Evolutionary conservation across 495 filamentous ascomycete species (phyloP).

Genomic region (Sabuloglossum arenarium): DNA sequence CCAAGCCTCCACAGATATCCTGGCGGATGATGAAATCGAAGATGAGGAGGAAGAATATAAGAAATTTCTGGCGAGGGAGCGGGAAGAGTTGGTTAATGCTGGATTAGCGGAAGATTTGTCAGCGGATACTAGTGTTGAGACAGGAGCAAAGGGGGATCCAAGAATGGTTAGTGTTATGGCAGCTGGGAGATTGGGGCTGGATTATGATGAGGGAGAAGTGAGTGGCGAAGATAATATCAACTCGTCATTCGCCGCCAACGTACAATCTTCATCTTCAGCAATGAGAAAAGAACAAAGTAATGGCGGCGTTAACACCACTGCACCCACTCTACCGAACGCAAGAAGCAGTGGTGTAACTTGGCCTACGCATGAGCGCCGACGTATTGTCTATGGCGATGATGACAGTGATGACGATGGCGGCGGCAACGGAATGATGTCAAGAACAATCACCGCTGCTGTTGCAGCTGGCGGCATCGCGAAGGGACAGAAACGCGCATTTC

Average conservation of each 20-base stretch:
- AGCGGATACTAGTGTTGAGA: not conserved
- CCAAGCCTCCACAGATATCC: not conserved
- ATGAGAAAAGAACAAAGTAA: too few species aligned
- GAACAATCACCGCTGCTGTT: not conserved
- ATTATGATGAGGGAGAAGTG: not conserved
- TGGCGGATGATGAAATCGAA: not conserved
- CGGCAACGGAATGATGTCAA: not conserved
- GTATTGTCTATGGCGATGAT: constrained; percentile 1
- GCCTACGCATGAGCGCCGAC: not conserved
- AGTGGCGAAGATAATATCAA: not conserved
- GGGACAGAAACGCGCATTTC: constrained; percentile 1
- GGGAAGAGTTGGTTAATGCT: not conserved
- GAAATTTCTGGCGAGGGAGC: constrained; percentile 2
- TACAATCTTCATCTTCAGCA: too few species aligned
- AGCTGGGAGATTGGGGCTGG: not conserved
- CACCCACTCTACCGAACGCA: not conserved
- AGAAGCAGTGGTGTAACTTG: not conserved
- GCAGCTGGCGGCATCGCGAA: not conserved
- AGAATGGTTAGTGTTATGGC: not conserved
- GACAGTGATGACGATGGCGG: not conserved
- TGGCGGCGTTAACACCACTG: not conserved
- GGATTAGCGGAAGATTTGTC: not conserved
- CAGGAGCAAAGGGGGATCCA: not conserved
- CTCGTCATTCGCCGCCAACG: not conserved
- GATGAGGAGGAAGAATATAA: constrained; percentile 6